Conservation (phyloP, 2,329 filamentous ascomycete species). For the Ustulina deusta region DNA sequence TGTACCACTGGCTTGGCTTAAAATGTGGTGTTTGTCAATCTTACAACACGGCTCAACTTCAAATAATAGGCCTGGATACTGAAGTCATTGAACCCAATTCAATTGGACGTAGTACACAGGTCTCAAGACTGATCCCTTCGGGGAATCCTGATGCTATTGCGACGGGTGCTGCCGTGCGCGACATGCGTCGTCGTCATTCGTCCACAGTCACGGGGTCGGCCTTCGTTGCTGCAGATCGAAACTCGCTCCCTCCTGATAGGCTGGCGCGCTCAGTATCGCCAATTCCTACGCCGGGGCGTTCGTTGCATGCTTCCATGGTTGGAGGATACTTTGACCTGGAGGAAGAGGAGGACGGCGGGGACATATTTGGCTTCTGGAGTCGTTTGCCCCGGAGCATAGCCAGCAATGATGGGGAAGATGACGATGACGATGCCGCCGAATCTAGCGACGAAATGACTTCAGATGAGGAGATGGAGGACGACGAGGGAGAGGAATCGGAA, state of each 20-base stretch:
- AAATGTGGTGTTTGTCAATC: constrained; percentile 83
- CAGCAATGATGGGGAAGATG: constrained; percentile 53
- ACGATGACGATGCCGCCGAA: constrained; percentile 51
- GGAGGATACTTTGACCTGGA: constrained; percentile 46
- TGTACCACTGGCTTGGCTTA: constrained; percentile 93
- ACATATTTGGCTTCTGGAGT: constrained; percentile 70
- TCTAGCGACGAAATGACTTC: constrained; percentile 49
- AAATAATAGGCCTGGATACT: constrained; percentile 63
- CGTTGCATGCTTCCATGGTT: constrained; percentile 40
- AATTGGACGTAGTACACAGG: constrained; percentile 39
- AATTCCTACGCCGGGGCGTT: constrained; percentile 43
- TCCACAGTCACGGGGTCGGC: constrained; percentile 46
- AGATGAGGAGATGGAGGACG: constrained; percentile 60
- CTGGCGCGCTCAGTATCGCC: constrained; percentile 61
- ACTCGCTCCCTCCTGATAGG: constrained; percentile 53
- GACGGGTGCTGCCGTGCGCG: constrained; percentile 41
- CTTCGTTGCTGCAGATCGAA: constrained; percentile 36
- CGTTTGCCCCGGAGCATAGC: constrained; percentile 56
- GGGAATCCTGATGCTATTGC: constrained; percentile 32
- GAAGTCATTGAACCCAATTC: constrained; percentile 41
- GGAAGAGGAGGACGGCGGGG: constrained; percentile 64
- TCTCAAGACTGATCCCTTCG: constrained; percentile 36
- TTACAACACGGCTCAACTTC: constrained; percentile 76
- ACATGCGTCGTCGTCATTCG: constrained; percentile 51
- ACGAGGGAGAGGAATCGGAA: constrained; percentile 60